Evolutionary conservation across 148 eudicot genomes (phyloP), one percentile per base, ranked within the genome.

Genomic region (Diospyros kaki): DNA sequence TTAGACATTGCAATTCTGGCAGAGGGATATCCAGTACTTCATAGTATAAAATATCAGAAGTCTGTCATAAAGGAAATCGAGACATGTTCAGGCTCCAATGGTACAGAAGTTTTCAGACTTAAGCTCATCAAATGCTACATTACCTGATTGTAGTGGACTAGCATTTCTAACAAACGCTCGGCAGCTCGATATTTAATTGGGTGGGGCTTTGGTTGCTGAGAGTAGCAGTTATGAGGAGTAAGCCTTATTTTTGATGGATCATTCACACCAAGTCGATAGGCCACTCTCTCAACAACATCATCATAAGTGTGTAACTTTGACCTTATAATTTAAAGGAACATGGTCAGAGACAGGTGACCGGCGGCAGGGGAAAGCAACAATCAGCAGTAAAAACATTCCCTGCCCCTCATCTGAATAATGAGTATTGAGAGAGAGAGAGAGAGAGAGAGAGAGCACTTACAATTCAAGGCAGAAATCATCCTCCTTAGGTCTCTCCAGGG

Each of bases 191-290:
- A 95, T 78, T 88, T 90, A 68, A 95, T 85, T 58, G 86, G 82
- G 44, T 84, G 88, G 55, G 98, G 94, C 73, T 87, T 95, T 39
- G 98, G 97, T 86, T 92, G 97, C 83, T 92, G 98, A 75, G 93
- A 90, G 78, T 92, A 90, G 79, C 94, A 87, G 76, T 92, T 92
- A 67, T 95, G 97, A 79, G 96, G 85, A 39, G 98, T 95, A 58
- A 95, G 87, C 86, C 98, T 85, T 76, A 95, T 89, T 78, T 90
- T 95, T 53, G 97, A 87, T 73, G 96, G 91, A 83, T 95, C 98
- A 62, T 90, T 90, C 83, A 95, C 51, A 66, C 90, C 89, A 75
- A 95, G 82, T 73, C 64, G 89, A 64, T 84, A 83, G 58, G 98
- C 88, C 50, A 95, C 92, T 81, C 84, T 90, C 72, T 90, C 94